Evolutionary conservation across 1,284 basidiomycete species (phyloP).

Genomic region (Wallemia hederae): DNA sequence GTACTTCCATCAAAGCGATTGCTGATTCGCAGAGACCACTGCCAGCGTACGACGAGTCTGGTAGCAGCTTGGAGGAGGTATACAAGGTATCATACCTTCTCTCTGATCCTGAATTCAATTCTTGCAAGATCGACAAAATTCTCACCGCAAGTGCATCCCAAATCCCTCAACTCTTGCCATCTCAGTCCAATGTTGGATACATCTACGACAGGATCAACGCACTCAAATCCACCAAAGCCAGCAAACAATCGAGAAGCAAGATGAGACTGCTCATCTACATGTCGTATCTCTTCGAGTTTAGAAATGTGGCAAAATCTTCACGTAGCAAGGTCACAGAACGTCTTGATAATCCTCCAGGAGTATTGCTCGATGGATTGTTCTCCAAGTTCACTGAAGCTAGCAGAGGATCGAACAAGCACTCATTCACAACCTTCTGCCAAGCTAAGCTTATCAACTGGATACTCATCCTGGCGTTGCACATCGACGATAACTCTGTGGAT

Average conservation of each 20-base stretch:
- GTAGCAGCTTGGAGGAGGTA: constrained; percentile 30
- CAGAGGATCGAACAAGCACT: constrained; percentile 31
- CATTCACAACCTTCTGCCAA: constrained; percentile 36
- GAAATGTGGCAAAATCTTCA: constrained; percentile 16
- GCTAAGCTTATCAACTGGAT: constrained; percentile 43
- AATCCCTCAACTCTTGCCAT: constrained; percentile 7
- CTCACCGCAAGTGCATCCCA: constrained; percentile 29
- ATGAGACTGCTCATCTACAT: constrained; percentile 54
- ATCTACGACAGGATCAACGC: neutral
- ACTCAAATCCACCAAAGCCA: constrained; percentile 18
- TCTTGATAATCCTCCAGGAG: constrained; percentile 16
- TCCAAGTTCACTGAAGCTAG: constrained; percentile 45
- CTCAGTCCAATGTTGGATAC: constrained; percentile 2
- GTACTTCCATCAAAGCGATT: constrained; percentile 21
- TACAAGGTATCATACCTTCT: constrained; percentile 49
- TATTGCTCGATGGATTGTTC: constrained; percentile 40
- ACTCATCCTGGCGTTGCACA: constrained; percentile 42
- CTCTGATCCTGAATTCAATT: constrained; percentile 29
- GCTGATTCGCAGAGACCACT: constrained; percentile 37
- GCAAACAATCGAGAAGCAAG: constrained; percentile 19
- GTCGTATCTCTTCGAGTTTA: constrained; percentile 40
- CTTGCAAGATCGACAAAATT: constrained; percentile 22
- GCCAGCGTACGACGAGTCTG: constrained; percentile 35
- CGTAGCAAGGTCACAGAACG: constrained; percentile 1
- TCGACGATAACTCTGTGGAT: constrained; percentile 47